Evolutionary conservation across 305 asterid species (phyloP), one percentile per base, ranked within the genome.

Genomic region (Petunia hybrid): DNA sequence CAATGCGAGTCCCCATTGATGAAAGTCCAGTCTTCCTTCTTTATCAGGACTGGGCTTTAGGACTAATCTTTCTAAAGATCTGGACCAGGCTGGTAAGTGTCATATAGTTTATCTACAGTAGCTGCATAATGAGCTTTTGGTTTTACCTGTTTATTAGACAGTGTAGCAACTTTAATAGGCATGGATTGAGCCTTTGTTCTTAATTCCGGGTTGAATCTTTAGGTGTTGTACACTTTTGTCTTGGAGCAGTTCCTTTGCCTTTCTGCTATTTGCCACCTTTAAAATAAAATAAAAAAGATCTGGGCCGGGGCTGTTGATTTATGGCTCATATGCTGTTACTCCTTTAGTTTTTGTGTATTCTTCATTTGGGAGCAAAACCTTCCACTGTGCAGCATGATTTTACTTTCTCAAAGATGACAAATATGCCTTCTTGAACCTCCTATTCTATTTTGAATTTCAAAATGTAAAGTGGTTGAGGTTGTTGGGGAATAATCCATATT

Each of bases 21-120:
- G 98, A 94, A 87, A 94, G 98, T 73, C 99, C 99, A 57, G 97
- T 93, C 81, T 96, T 96, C 92, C 98, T 94, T 76, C 81, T 96
- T 81, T 96, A 94, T 80, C 99, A 96, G 87, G 99, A 96, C 83
- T 96, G 99, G 99, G 98, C 98, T 76, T 91, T 96, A 42, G 99
- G 99, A 82, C 83, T 96, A 3, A 91, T 96, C 86, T 94, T 96
- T 89, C 90, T 96, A 77, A 94, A 96, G 94, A 93, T 93, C 57
- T 96, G 99, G 99, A 96, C 98, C 80, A 92, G 98, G 87, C 92
- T 96, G 97, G 99, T 96, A 82, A 91, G 97, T 60, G 46, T 31
- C 48, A 35, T 53, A 13, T 13, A 13, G 64, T 74, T 73, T 36
- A 51, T 73, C 36, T 51, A 73, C 78, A 51, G 14, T 53, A 36